Conservation (phyloP, 106 monocot species). For the Dioscorea dumetorum region DNA sequence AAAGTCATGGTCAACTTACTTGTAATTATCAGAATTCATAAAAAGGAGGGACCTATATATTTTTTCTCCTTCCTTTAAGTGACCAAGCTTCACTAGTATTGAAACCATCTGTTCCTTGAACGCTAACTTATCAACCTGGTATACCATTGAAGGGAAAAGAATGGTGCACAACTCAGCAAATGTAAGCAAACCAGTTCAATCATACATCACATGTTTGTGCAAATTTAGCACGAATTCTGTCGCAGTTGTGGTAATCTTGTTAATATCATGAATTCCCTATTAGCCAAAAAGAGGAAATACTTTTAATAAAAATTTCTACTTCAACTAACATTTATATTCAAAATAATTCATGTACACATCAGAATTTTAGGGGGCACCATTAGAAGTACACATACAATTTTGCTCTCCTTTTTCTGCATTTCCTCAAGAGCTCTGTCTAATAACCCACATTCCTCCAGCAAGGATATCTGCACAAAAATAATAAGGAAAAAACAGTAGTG, state of each 20-base stretch:
- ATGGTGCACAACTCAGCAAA: slow-evolving; percentile 23
- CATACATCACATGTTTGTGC: no score
- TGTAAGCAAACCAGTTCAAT: no score
- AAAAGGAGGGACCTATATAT: slow-evolving; percentile 63
- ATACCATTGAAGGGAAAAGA: background rate
- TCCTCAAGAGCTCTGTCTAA: slow-evolving; percentile 86
- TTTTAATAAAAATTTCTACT: no score
- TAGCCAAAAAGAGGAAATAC: no score
- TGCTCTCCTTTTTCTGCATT: slow-evolving; percentile 71
- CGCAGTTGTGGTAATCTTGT: no score
- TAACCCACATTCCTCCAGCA: slow-evolving; percentile 83
- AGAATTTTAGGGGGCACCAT: no score
- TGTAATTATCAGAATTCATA: slow-evolving; percentile 98
- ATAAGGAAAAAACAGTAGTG: background rate
- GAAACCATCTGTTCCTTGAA: slow-evolving; percentile 85
- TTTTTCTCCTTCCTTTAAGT: slow-evolving; percentile 67
- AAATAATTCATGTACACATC: no score
- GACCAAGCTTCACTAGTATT: slow-evolving; percentile 71
- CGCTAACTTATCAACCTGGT: slow-evolving; percentile 83
- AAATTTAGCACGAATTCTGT: no score
- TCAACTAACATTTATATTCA: no score
- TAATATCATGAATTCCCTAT: no score
- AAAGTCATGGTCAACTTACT: slow-evolving; percentile 33
- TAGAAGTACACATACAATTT: slow-evolving; percentile 54
- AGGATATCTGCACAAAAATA: slow-evolving; percentile 58